Evolutionary conservation across 441 rosid species (phyloP), one percentile per base, ranked within the genome.

Genomic region (Eutrema salsugineum): DNA sequence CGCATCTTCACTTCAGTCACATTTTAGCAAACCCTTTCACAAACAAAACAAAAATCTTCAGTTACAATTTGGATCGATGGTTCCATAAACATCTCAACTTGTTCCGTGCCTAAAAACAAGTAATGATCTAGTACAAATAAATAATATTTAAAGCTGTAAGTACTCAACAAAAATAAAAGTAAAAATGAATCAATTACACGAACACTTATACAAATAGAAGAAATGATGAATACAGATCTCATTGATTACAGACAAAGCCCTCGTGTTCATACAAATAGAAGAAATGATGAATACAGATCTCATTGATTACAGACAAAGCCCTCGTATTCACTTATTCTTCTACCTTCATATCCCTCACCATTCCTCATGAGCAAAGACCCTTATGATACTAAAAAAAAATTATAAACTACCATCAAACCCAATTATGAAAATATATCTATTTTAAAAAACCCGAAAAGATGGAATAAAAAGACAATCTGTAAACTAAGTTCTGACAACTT

Each of bases 251-350:
- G 69, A 63, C 68, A 70, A 69, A 65, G n/a, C n/a, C n/a, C n/a
- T n/a, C n/a, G n/a, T n/a, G n/a, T n/a, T n/a, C n/a, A 5, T 62
- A 47, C 74, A 68, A 61, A 81, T 79, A 85, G 86, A 88, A 83
- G 87, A 83, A 80, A 58, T 50, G 73, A 72, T 83, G 87, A 83
- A 83, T 82, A 82, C 72, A 76, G 71, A 80, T 73, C 76, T 66
- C 66, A 65, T 5, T 65, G 77, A 66, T 60, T n/a, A 58, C 76
- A 66, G 69, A 63, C 68, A 70, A 69, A 65, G 55, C 73, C 63
- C 72, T 69, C 53, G 57, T 64, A 81, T 85, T 86, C 85, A 84
- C 83, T 70, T 77, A 74, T 83, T 86, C 86, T 82, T 85, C 85
- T 79, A 81, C 71, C 80, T 79, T 77, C 54, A 17, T 4, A 78